These are phyloP conservation scores for Clitopilus hobsonii DNA, from an alignment of 768 basidiomycete genomes.

Conservation along the genomic window DNA sequence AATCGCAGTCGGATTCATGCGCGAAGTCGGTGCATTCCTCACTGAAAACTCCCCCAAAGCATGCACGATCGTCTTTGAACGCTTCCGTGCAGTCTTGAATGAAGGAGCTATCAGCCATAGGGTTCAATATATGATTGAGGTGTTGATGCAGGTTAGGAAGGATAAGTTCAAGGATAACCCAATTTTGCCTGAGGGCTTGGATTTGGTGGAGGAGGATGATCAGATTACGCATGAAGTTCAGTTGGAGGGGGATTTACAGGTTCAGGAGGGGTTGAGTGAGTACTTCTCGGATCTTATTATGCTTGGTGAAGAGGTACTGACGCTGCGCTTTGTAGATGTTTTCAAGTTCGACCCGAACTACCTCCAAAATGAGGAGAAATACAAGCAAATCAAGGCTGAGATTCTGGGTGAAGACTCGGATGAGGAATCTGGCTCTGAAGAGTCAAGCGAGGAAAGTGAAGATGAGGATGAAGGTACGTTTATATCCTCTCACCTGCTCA, in stretches of 20 bases:
- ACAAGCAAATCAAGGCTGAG: slow-evolving; percentile 85
- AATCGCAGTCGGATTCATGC: slow-evolving; percentile 96
- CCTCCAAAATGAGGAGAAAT: slow-evolving; percentile 90
- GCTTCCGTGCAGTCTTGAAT: slow-evolving; percentile 94
- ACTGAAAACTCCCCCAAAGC: slow-evolving; percentile 92
- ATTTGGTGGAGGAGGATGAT: slow-evolving; percentile 96
- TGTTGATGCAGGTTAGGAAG: slow-evolving; percentile 97
- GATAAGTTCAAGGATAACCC: slow-evolving; percentile 99
- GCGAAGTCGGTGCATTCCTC: slow-evolving; percentile 95
- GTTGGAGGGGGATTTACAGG: slow-evolving; percentile 88
- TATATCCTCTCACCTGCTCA: neutral
- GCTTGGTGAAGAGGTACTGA: slow-evolving; percentile 5
- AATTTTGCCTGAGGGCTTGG: slow-evolving; percentile 87
- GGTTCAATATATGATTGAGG: slow-evolving; percentile 99
- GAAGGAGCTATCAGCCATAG: slow-evolving; percentile 94
- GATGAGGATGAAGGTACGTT: slow-evolving; percentile 39
- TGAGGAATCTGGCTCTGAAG: slow-evolving; percentile 64
- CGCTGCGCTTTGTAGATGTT: slow-evolving; percentile 53
- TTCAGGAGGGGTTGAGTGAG: slow-evolving; percentile 93
- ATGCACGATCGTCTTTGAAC: slow-evolving; percentile 91
- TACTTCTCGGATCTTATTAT: slow-evolving; percentile 11
- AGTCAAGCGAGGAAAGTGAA: slow-evolving; percentile 61
- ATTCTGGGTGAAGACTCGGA: slow-evolving; percentile 89
- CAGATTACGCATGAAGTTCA: slow-evolving; percentile 94
- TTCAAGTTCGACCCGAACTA: slow-evolving; percentile 93